Conservation (phyloP, 345 rosid genomes). For the Hibiscus tridactylites region DNA sequence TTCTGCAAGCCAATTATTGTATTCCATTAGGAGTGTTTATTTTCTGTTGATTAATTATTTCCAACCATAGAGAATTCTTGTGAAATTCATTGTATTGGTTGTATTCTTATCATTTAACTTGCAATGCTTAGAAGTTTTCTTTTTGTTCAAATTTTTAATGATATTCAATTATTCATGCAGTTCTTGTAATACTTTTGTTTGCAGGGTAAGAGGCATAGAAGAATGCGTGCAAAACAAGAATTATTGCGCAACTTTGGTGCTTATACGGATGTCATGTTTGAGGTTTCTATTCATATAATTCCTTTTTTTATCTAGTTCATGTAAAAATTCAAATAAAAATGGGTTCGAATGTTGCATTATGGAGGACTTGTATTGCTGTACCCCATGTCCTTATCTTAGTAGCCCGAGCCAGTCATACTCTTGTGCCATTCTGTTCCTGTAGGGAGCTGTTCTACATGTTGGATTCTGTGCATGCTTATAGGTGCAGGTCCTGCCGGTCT, state of each 20-base stretch:
- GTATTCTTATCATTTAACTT: not conserved
- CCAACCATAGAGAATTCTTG: not conserved
- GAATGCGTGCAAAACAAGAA: conserved; percentile 34
- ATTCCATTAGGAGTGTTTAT: not conserved
- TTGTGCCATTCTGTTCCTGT: not conserved
- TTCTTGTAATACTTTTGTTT: conserved; percentile 11
- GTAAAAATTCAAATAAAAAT: not conserved
- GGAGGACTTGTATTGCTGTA: not conserved
- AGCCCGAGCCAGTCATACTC: not conserved
- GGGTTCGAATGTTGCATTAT: not conserved
- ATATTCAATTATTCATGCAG: not conserved
- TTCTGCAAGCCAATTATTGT: not conserved
- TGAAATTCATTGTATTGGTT: not conserved
- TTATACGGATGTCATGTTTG: conserved; percentile 44
- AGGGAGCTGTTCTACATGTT: not conserved
- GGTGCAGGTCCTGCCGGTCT: not conserved
- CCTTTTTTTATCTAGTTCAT: not conserved
- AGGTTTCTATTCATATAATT: conserved; percentile 30
- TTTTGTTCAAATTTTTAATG: conserved; percentile 3
- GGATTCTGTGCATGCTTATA: not conserved
- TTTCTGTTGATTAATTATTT: not conserved
- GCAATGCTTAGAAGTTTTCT: not conserved
- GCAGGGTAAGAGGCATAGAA: conserved; percentile 46
- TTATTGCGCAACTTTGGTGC: conserved; percentile 38
- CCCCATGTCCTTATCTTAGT: not conserved